A percentile compares a stretch with the other conserved stretches of the same genome.
These are phyloP conservation scores for Saraca asoca DNA, from an alignment of 331 rosid species.

Conservation along the genomic window DNA sequence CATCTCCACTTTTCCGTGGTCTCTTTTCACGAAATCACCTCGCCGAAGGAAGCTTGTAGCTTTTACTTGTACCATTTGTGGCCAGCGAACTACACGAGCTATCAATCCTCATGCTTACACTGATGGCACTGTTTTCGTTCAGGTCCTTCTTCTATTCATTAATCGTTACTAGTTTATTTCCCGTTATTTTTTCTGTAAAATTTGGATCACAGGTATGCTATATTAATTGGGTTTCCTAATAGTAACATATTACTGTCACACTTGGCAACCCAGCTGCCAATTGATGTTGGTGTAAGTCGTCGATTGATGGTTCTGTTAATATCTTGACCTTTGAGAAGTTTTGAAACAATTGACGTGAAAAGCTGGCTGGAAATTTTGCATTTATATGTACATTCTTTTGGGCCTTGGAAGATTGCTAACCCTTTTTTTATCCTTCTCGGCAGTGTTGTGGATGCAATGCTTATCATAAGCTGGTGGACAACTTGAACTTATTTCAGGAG, in stretches of 20 bases:
- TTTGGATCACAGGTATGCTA: no score
- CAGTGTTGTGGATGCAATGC: slow-evolving; percentile 75
- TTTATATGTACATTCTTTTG: slow-evolving; percentile 1
- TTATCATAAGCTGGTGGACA: slow-evolving; percentile 76
- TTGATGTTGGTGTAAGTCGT: background rate
- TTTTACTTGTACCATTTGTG: slow-evolving; percentile 89
- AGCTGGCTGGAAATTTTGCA: background rate
- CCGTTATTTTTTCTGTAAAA: no score
- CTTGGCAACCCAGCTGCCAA: background rate
- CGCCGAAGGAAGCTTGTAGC: slow-evolving; percentile 91
- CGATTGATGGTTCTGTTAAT: background rate
- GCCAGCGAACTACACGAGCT: slow-evolving; percentile 93
- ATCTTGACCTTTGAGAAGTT: background rate
- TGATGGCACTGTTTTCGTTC: slow-evolving; percentile 97
- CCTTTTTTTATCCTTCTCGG: background rate
- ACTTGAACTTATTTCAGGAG: slow-evolving; percentile 75
- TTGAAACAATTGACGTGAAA: no score
- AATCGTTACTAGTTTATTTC: background rate
- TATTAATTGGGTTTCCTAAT: no score
- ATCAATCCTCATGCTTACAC: slow-evolving; percentile 96
- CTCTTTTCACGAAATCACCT: slow-evolving; percentile 93
- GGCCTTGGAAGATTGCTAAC: slow-evolving; percentile 4
- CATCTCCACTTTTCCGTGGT: slow-evolving; percentile 96
- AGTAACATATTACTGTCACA: no score
- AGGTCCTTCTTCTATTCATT: slow-evolving; percentile 52